Percentiles rank a stretch among this genome's conserved stretches.
These are phyloP conservation scores for Phoma sp. DNA, from an alignment of 2,329 filamentous ascomycete species.

Conservation along the genomic window DNA sequence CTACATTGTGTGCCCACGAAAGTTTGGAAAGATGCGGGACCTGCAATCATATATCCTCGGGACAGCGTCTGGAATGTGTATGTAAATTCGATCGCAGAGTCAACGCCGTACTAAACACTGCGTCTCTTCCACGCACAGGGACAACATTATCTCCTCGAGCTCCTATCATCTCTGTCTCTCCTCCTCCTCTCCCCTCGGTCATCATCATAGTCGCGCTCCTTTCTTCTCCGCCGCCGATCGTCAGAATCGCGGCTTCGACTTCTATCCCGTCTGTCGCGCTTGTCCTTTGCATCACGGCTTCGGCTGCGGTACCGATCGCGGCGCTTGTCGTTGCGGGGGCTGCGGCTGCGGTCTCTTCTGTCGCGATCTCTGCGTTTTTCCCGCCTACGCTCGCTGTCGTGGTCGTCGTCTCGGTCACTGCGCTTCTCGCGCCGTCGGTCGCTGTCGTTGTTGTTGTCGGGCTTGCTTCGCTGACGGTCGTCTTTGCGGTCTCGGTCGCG, in stretches of 20 bases:
- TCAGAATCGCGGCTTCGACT: slow-evolving; percentile 30
- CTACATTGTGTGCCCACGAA: too few species aligned
- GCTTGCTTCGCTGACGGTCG: slow-evolving; percentile 18
- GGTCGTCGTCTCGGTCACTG: slow-evolving; percentile 22
- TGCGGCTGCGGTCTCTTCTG: slow-evolving; percentile 26
- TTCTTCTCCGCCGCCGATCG: slow-evolving; percentile 32
- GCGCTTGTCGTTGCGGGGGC: slow-evolving; percentile 39
- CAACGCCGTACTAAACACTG: too few species aligned
- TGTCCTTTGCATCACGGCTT: slow-evolving; percentile 30
- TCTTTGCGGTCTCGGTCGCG: slow-evolving; percentile 24
- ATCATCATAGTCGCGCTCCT: slow-evolving; percentile 34
- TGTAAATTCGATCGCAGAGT: too few species aligned
- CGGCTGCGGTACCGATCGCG: slow-evolving; percentile 34
- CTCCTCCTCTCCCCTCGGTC: slow-evolving; percentile 9
- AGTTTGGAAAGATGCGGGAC: too few species aligned
- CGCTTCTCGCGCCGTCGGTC: slow-evolving; percentile 26
- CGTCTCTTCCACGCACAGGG: not conserved
- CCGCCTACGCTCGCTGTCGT: slow-evolving; percentile 28
- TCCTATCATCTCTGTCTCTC: slow-evolving; percentile 4
- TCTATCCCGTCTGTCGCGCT: slow-evolving; percentile 26
- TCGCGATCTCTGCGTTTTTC: slow-evolving; percentile 27
- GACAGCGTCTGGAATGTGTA: too few species aligned
- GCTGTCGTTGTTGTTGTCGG: slow-evolving; percentile 21
- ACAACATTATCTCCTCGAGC: not conserved
- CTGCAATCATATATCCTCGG: too few species aligned